These are phyloP conservation scores for Nemania sp. DNA, from an alignment of 2,329 filamentous ascomycete genomes.

Conservation along the genomic window DNA sequence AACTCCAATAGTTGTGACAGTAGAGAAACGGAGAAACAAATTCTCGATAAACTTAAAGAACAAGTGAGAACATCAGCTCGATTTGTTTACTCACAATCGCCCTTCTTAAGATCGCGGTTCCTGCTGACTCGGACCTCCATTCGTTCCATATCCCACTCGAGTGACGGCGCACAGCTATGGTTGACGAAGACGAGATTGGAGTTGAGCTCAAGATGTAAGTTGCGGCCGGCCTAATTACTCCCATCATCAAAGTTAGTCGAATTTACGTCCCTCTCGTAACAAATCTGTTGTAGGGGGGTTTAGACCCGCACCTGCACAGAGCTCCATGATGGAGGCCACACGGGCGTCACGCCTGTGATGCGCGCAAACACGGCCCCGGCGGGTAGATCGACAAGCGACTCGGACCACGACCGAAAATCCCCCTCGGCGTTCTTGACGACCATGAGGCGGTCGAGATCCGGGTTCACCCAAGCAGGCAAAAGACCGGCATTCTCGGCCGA, in stretches of 20 bases:
- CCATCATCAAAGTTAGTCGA: conserved; percentile 3
- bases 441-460: conserved; percentile 20
- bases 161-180: conserved; percentile 20
- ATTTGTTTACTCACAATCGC: conserved; percentile 12
- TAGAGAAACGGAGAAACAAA: neutral
- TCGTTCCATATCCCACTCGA: conserved; percentile 21
- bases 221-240: conserved; percentile 6
- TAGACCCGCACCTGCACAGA: conserved; percentile 17
- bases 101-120: conserved; percentile 11
- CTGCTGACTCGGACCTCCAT: conserved; percentile 20
- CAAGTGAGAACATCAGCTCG: too few species aligned
- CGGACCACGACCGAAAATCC: conserved; percentile 16
- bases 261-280: neutral
- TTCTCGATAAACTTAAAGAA: neutral
- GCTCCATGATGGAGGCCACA: conserved; percentile 4
- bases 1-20: neutral
- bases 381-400: conserved; percentile 22
- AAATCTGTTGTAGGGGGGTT: neutral
- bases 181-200: conserved; percentile 20
- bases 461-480: conserved; percentile 25
- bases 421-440: conserved; percentile 9
- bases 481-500: conserved; percentile 1
- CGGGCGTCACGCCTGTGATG: conserved; percentile 10
- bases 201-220: conserved; percentile 21
- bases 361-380: conserved; percentile 23